Evolutionary conservation across 805 yeast species (phyloP), one percentile per base, ranked within the genome.

Genomic region (Starmerella floris): DNA sequence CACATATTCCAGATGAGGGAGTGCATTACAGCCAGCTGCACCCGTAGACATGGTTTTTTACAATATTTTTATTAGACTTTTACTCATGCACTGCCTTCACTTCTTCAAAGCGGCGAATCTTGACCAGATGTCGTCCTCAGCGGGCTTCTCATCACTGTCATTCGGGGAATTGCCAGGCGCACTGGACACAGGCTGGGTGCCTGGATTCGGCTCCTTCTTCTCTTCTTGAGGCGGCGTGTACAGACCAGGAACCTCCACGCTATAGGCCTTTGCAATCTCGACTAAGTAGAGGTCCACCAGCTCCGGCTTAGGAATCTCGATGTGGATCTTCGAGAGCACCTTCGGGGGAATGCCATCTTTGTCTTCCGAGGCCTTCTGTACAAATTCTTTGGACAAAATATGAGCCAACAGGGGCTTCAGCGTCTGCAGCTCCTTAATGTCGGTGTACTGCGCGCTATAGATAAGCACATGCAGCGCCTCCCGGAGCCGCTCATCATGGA

Each of bases 221-320:
- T 15, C 42, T 16, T 28, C 38, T 3, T 11, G 37, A 6, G 35
- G 23, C 16, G 43, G 35, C 33, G 53, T 56, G 23, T 56, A 59
- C 10, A 57, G 57, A 13, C 75, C 78, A 26, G 83, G 75, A 53
- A 75, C 85, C 1, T 84, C 80, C 0, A 77, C 91, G 20, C 70
- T 69, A 55, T 85, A 84, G 0, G 94, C 81, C 40, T 67, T 67
- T 1, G 94, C 94, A 47, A 84, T 84, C 55, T 84, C 95, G 41
- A 71, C 65, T 48, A 85, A 64, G 54, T 85, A 85, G 45, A 81
- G 60, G 15, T 69, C 67, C 1, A 84, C 91, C 42, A 84, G 65
- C 21, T 69, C 74, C 34, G 66, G 69, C 3, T 69, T 59, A 1
- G 94, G 95, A 4, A 91, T 76, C 41, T 71, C 74, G 3, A 78